Conservation (phyloP, 305 asterid genomes). For the Plantago coronopus region DNA sequence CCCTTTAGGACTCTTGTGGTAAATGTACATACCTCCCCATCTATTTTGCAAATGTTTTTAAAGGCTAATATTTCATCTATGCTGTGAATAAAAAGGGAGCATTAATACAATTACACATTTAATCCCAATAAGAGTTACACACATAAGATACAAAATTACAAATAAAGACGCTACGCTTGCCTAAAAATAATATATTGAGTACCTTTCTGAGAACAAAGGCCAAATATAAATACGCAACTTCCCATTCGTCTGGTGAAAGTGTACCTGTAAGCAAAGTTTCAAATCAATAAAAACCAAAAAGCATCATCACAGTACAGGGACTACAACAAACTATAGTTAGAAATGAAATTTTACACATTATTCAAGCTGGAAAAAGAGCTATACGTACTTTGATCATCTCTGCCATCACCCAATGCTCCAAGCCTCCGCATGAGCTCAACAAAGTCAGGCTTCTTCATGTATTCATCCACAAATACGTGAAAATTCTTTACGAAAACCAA, state of each 20-base stretch:
- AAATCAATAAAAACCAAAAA: constrained; percentile 15
- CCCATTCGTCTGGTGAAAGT: constrained; percentile 95
- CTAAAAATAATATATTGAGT: no score
- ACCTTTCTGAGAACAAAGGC: constrained; percentile 66
- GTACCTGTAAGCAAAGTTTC: constrained; percentile 47
- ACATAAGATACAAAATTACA: no score
- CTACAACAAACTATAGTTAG: constrained; percentile 65
- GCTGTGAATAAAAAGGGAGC: no score
- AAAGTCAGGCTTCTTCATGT: constrained; percentile 80
- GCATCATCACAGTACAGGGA: constrained; percentile 96
- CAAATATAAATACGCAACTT: constrained; percentile 81
- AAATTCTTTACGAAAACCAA: constrained; percentile 78
- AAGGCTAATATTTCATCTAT: no score
- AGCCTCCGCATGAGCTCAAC: constrained; percentile 92
- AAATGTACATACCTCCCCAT: no score
- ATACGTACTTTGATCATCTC: constrained; percentile 57
- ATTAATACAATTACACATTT: no score
- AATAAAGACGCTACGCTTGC: no score
- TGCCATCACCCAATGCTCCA: constrained; percentile 96
- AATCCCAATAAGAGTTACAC: no score
- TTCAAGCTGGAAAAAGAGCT: constrained; percentile 27
- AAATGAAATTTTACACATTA: constrained; percentile 82
- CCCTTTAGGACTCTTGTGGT: no score
- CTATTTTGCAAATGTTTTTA: no score
- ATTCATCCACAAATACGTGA: constrained; percentile 85